phyloP scores from a whole-genome alignment of 805 yeast species.

The Saturnispora hagleri region DNA sequence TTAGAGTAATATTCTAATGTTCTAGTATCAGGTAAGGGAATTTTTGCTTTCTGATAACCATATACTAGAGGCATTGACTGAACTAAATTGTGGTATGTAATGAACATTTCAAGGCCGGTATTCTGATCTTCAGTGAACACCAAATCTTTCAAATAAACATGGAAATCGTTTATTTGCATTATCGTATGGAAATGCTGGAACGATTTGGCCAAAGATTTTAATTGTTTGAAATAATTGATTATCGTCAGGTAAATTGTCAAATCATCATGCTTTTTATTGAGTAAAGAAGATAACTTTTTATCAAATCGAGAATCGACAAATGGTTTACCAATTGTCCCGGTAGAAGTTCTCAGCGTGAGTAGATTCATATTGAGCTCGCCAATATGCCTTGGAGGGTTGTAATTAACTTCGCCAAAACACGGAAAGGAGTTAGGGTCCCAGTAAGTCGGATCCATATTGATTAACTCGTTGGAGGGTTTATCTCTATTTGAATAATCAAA shows the following conservation, averaged over 20 bases:
- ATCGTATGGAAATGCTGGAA: slow-evolving; percentile 17
- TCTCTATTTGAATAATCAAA: background rate
- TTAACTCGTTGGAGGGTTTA: background rate
- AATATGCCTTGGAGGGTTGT: background rate
- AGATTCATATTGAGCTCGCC: slow-evolving; percentile 2
- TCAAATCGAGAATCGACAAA: slow-evolving; percentile 18
- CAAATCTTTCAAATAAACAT: slow-evolving; percentile 3
- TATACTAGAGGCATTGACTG: slow-evolving; percentile 24
- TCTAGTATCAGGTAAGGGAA: slow-evolving; percentile 15
- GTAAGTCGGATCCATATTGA: background rate
- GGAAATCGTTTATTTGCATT: slow-evolving; percentile 17
- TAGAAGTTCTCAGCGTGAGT: background rate
- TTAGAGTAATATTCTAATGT: slow-evolving; percentile 15
- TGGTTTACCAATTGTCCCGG: slow-evolving; percentile 8
- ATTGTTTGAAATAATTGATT: slow-evolving; percentile 18
- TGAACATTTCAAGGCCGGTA: slow-evolving; percentile 17
- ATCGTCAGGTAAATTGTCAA: slow-evolving; percentile 19
- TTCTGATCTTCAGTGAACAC: background rate
- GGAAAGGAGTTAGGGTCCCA: slow-evolving; percentile 17
- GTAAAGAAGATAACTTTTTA: slow-evolving; percentile 11
- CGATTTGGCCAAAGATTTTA: slow-evolving; percentile 19
- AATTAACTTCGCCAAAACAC: background rate
- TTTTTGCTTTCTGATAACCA: slow-evolving; percentile 16
- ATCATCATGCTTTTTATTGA: slow-evolving; percentile 25
- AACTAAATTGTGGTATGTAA: slow-evolving; percentile 18